Conservation (phyloP, 768 basidiomycete species). For the Trametes punicea region DNA sequence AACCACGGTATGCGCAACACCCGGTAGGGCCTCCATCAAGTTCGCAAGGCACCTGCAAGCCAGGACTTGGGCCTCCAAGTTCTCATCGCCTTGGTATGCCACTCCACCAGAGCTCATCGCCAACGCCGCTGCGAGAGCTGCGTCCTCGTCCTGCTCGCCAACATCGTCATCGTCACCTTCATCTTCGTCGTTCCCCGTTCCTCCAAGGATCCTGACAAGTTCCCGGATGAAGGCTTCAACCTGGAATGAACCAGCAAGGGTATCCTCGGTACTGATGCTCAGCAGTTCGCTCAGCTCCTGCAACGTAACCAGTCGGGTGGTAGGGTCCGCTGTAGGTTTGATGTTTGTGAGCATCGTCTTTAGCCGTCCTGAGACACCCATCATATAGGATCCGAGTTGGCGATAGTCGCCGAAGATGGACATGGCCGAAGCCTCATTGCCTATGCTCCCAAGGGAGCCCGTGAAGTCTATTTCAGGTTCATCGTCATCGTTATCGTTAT, state of each 20-base stretch:
- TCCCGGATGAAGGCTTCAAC: slow-evolving; percentile 91
- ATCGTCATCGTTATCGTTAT: slow-evolving; percentile 43
- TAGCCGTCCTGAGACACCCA: slow-evolving; percentile 80
- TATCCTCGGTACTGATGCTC: slow-evolving; percentile 96
- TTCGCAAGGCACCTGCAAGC: slow-evolving; percentile 97
- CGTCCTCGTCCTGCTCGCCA: slow-evolving; percentile 74
- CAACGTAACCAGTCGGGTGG: slow-evolving; percentile 81
- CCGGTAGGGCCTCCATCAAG: slow-evolving; percentile 97
- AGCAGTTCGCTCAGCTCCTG: slow-evolving; percentile 95
- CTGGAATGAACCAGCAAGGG: slow-evolving; percentile 92
- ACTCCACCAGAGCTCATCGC: slow-evolving; percentile 73
- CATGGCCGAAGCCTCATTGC: slow-evolving; percentile 63
- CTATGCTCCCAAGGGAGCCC: slow-evolving; percentile 36
- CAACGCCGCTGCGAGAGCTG: slow-evolving; percentile 82
- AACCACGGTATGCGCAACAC: slow-evolving; percentile 95
- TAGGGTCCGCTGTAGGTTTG: slow-evolving; percentile 79
- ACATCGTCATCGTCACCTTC: slow-evolving; percentile 67
- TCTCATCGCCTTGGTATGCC: slow-evolving; percentile 73
- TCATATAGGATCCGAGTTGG: slow-evolving; percentile 89
- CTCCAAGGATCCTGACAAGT: slow-evolving; percentile 86
- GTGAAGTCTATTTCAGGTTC: slow-evolving; percentile 41
- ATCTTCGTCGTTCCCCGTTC: slow-evolving; percentile 70
- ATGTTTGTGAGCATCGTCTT: slow-evolving; percentile 90
- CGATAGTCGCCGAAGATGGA: slow-evolving; percentile 86
- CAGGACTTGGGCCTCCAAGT: slow-evolving; percentile 90